These are phyloP conservation scores for Sequoia sempervirens DNA, from an alignment of 75 land plant species.

Conservation along the genomic window DNA sequence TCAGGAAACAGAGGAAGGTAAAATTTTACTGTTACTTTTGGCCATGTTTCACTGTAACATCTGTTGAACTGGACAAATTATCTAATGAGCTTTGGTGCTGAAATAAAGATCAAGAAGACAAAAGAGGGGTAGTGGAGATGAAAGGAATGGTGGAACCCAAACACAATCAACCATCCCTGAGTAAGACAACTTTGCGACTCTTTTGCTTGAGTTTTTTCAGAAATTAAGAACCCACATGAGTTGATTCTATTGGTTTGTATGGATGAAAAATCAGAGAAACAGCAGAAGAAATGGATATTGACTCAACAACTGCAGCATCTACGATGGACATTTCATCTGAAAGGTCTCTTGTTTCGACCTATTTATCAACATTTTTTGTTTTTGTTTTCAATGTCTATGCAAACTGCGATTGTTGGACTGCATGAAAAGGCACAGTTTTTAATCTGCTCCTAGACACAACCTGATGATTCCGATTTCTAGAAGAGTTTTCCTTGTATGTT, in stretches of 20 bases:
- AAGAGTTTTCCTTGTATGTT: background rate
- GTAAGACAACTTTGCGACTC: background rate
- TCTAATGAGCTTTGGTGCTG: background rate
- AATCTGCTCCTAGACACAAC: background rate
- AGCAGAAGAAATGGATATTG: conserved; percentile 53
- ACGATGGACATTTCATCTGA: conserved; percentile 24
- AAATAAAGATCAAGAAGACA: conserved; percentile 4
- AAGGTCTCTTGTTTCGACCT: conserved; percentile 28
- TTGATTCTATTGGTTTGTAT: background rate
- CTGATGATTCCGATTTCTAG: background rate
- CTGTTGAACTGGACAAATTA: background rate
- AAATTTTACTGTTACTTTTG: background rate
- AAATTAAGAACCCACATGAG: background rate
- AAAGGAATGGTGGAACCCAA: conserved; percentile 2
- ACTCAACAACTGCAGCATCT: conserved; percentile 15
- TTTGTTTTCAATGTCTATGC: background rate
- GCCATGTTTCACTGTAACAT: background rate
- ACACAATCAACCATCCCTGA: conserved; percentile 5
- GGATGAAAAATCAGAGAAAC: conserved; percentile 12
- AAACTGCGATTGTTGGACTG: background rate
- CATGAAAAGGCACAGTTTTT: background rate
- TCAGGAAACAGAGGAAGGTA: conserved; percentile 19
- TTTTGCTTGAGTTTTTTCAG: background rate
- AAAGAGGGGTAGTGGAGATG: conserved; percentile 1
- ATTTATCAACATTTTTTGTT: background rate